These are phyloP conservation scores for Trifolium repens DNA, from an alignment of 306 rosid genomes.

Conservation along the genomic window DNA sequence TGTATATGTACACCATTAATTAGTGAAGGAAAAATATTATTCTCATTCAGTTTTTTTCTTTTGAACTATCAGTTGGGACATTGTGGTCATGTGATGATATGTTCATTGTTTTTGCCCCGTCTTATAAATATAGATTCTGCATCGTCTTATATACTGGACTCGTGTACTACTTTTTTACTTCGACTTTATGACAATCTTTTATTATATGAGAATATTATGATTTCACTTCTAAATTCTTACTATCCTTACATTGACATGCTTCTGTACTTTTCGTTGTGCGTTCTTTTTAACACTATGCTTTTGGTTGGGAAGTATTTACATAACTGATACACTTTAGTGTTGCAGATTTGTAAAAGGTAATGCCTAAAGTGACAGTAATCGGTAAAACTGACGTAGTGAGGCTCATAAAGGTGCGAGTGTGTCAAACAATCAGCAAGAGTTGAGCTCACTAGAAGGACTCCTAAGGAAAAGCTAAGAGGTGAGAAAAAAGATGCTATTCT, in stretches of 20 bases:
- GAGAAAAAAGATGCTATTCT: constrained; percentile 39
- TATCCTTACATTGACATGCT: constrained; percentile 44
- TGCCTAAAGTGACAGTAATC: constrained; percentile 42
- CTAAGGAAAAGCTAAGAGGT: constrained; percentile 55
- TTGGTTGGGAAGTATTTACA: constrained; percentile 23
- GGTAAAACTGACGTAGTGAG: constrained; percentile 66
- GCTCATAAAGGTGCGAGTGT: constrained; percentile 62
- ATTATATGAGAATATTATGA: constrained; percentile 40
- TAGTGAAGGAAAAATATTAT: too few species aligned
- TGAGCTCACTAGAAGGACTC: constrained; percentile 53
- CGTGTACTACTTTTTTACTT: background rate
- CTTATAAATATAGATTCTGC: constrained; percentile 21
- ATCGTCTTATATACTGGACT: constrained; percentile 41
- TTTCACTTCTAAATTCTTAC: constrained; percentile 22
- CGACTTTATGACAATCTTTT: constrained; percentile 25
- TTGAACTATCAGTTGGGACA: too few species aligned
- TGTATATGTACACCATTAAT: too few species aligned
- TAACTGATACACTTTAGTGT: constrained; percentile 39
- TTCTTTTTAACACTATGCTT: background rate
- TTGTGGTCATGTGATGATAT: too few species aligned
- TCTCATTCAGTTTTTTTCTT: too few species aligned
- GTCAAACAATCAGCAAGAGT: constrained; percentile 47
- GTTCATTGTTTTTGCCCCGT: too few species aligned
- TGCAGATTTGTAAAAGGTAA: constrained; percentile 51
- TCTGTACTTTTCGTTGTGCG: constrained; percentile 17